Conservation (phyloP, 306 rosid species). For the Cicer pinnatifidum region DNA sequence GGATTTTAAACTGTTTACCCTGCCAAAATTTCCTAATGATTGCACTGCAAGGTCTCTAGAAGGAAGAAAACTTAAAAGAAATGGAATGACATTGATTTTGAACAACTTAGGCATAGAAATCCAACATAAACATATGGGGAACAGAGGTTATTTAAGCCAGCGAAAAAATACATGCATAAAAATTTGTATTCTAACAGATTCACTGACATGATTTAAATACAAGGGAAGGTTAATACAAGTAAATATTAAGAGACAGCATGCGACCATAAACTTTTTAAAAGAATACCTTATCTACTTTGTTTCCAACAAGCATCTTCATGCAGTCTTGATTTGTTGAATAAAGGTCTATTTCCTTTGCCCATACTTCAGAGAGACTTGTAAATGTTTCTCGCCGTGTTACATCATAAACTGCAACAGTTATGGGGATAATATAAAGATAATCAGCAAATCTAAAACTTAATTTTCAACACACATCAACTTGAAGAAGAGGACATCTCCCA, state of each 20-base stretch:
- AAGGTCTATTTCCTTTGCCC: slow-evolving; percentile 97
- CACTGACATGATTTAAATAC: slow-evolving; percentile 13
- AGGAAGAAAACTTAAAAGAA: slow-evolving; percentile 23
- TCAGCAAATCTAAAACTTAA: slow-evolving; percentile 30
- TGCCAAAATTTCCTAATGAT: slow-evolving; percentile 10
- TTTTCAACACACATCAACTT: slow-evolving; percentile 11
- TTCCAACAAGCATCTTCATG: slow-evolving; percentile 98
- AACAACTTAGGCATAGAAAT: slow-evolving; percentile 36
- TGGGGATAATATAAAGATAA: slow-evolving; percentile 35
- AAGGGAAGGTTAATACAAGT: neutral
- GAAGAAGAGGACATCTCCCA: slow-evolving; percentile 20
- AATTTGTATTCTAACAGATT: neutral
- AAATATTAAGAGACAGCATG: slow-evolving; percentile 12
- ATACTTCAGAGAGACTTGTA: slow-evolving; percentile 86
- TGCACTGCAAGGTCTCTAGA: slow-evolving; percentile 31
- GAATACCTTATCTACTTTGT: slow-evolving; percentile 94
- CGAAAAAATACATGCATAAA: slow-evolving; percentile 1
- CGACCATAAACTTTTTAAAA: slow-evolving; percentile 21
- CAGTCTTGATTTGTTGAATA: slow-evolving; percentile 95
- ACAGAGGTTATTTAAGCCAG: neutral
- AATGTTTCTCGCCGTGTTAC: slow-evolving; percentile 92
- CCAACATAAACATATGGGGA: neutral
- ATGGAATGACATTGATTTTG: neutral
- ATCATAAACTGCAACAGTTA: slow-evolving; percentile 72
- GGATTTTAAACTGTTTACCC: neutral